Percentiles rank a stretch among this genome's conserved stretches.
Conservation (phyloP, 495 filamentous ascomycete species). For the Xylaria flabelliformis region DNA sequence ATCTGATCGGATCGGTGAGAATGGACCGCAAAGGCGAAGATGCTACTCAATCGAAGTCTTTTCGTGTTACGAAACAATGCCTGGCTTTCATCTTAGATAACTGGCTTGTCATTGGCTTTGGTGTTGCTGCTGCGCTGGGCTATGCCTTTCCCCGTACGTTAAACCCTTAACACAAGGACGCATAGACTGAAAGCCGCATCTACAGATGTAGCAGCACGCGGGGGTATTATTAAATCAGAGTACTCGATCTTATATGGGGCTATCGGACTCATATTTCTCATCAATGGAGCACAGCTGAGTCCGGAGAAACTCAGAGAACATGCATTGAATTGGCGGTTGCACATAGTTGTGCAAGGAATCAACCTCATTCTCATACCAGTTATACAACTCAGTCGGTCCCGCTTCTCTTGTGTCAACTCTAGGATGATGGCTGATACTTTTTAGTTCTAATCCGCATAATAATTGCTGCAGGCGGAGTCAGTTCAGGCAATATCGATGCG, state of each 20-base stretch:
- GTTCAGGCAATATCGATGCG: constrained; percentile 49
- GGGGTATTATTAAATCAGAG: constrained; percentile 59
- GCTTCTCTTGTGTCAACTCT: neutral
- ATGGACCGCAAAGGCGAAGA: neutral
- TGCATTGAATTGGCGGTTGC: constrained; percentile 59
- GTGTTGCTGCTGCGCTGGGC: constrained; percentile 55
- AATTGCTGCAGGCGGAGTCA: constrained; percentile 51
- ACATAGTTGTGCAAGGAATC: constrained; percentile 57
- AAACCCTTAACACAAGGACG: neutral
- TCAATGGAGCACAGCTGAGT: constrained; percentile 60
- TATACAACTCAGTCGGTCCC: constrained; percentile 41
- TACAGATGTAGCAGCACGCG: constrained; percentile 57
- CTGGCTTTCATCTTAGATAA: constrained; percentile 55
- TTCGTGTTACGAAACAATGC: constrained; percentile 27
- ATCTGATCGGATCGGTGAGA: neutral
- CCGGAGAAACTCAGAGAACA: constrained; percentile 58
- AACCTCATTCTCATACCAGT: constrained; percentile 60
- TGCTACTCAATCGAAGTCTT: constrained; percentile 30
- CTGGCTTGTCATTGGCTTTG: constrained; percentile 64
- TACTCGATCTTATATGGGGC: constrained; percentile 62
- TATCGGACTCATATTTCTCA: constrained; percentile 60
- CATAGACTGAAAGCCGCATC: constrained; percentile 9
- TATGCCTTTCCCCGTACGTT: constrained; percentile 57
- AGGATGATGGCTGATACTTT: constrained; percentile 31
- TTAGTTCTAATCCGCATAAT: constrained; percentile 55